A percentile compares a stretch with the other conserved stretches of the same genome.
Evolutionary conservation across 768 basidiomycete species (phyloP).

Genomic region (Xerocomellus chrysenteron): DNA sequence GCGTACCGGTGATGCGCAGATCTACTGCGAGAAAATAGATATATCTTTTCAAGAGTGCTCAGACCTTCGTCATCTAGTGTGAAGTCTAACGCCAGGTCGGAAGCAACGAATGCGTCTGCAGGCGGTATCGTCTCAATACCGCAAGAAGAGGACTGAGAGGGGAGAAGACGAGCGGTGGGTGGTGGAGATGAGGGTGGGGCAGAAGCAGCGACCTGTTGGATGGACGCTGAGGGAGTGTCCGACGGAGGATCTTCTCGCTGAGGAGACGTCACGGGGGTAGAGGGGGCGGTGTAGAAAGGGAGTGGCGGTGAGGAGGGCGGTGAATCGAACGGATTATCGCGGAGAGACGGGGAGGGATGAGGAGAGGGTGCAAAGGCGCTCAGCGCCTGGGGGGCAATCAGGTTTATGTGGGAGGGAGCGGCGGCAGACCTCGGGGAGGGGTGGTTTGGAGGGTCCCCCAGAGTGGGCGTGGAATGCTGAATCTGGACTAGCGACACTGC

Average conservation of each 20-base stretch:
- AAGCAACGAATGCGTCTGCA: slow-evolving; percentile 25
- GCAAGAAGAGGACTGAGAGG: slow-evolving; percentile 26
- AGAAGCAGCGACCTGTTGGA: slow-evolving; percentile 19
- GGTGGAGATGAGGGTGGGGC: slow-evolving; percentile 25
- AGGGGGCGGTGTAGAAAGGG: slow-evolving; percentile 49
- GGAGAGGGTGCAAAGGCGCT: slow-evolving; percentile 31
- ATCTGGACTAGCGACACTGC: slow-evolving; percentile 34
- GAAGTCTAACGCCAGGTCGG: slow-evolving; percentile 38
- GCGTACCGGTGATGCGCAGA: slow-evolving; percentile 57
- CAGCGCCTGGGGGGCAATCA: slow-evolving; percentile 34
- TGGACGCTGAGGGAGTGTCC: slow-evolving; percentile 18
- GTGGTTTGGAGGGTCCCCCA: slow-evolving; percentile 12
- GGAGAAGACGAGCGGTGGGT: slow-evolving; percentile 19
- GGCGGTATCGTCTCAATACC: slow-evolving; percentile 28
- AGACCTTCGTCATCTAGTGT: slow-evolving; percentile 76
- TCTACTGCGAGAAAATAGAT: slow-evolving; percentile 81
- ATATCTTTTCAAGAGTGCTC: slow-evolving; percentile 86
- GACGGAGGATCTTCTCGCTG: slow-evolving; percentile 37
- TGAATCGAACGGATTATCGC: slow-evolving; percentile 38
- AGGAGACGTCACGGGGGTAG: slow-evolving; percentile 43
- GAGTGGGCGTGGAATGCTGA: slow-evolving; percentile 21
- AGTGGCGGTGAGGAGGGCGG: slow-evolving; percentile 40
- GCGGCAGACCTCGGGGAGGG: slow-evolving; percentile 13
- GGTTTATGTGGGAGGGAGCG: slow-evolving; percentile 36
- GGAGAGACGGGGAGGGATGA: slow-evolving; percentile 32